phyloP scores from a whole-genome alignment of 2,329 filamentous ascomycete species.

The Sporothrix inflata region DNA sequence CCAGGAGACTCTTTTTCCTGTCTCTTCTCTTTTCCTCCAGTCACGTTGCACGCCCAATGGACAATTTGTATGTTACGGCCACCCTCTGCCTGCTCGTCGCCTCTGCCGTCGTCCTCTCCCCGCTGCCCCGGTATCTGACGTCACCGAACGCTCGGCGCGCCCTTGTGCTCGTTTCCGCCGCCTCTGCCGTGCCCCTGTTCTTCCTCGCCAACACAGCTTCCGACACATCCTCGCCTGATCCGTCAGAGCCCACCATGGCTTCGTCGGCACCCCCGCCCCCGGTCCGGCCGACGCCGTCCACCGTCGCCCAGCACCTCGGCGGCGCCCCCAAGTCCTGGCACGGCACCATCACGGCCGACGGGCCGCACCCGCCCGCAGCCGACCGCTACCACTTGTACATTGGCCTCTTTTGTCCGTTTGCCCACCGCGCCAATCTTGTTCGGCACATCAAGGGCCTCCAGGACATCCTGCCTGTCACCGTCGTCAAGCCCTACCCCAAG shows the following conservation, averaged over 20 bases:
- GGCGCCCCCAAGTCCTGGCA: constrained; percentile 38
- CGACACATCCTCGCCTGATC: too few relatives aligned
- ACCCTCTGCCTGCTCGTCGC: constrained; percentile 6
- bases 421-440: constrained; percentile 62
- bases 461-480: constrained; percentile 56
- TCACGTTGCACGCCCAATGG: not conserved
- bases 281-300: constrained; percentile 30
- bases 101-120: constrained; percentile 6
- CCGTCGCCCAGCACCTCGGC: constrained; percentile 34
- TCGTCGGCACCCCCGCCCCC: not conserved
- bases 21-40: too few relatives aligned
- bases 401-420: constrained; percentile 68
- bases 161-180: not conserved
- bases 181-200: not conserved
- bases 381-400: constrained; percentile 40
- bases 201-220: not conserved
- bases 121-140: not conserved
- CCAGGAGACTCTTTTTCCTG: not conserved
- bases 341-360: constrained; percentile 36
- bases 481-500: constrained; percentile 69
- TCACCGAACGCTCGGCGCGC: not conserved
- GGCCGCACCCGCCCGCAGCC: constrained; percentile 36
- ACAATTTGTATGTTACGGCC: not conserved
- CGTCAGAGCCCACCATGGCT: not conserved
- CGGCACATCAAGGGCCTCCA: constrained; percentile 62